Evolutionary conservation across 2,329 filamentous ascomycete species (phyloP), one percentile per base, ranked within the genome.

Genomic region (Tolypocladium paradoxum): DNA sequence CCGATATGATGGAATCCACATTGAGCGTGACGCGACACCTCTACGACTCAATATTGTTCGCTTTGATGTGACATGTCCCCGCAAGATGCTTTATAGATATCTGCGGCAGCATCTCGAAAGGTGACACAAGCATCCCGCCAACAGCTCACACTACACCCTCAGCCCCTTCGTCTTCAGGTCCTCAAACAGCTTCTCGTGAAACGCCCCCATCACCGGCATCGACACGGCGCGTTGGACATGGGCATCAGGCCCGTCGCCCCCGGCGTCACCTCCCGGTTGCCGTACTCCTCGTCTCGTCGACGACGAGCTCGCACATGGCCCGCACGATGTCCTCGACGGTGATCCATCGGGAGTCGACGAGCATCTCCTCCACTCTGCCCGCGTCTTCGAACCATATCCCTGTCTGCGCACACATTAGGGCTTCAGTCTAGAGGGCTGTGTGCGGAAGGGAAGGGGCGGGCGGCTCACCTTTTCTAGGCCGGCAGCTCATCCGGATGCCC

Each of bases 341-440:
- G 29, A 68, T 58, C 45, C 69, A 61, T 6, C 60, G 57, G n/a
- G 60, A 60, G 27, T 60, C 56, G 16, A 61, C 51, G 14, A 59
- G 58, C 4, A 65, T 54, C 54, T 67, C 59, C 27, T 54, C 49
- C 12, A 61, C 53, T 57, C 66, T 69, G 45, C 58, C 62, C 8
- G 64, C 62, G 50, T 69, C 65, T 9, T 68, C 61, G n/a, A 52
- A 35, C 64, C 65, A 68, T 35, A 70, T 54, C 3, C 67, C 61
- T 8, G 70, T 72, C 61, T 68, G 47, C 16, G 3, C n/a, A 9
- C 12, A 22, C 12, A 43, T 37, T n/a, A 27, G 14, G 0, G 9
- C 18, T 1, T 43, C 20, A 33, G 35, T 12, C 50, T 52, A 31
- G 43, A 20, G 8, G 2, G n/a, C n/a, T 3, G 4, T 7, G 1